These are phyloP conservation scores for Leishmania turanica DNA, from an alignment of 208 protist genomes.

Conservation along the genomic window DNA sequence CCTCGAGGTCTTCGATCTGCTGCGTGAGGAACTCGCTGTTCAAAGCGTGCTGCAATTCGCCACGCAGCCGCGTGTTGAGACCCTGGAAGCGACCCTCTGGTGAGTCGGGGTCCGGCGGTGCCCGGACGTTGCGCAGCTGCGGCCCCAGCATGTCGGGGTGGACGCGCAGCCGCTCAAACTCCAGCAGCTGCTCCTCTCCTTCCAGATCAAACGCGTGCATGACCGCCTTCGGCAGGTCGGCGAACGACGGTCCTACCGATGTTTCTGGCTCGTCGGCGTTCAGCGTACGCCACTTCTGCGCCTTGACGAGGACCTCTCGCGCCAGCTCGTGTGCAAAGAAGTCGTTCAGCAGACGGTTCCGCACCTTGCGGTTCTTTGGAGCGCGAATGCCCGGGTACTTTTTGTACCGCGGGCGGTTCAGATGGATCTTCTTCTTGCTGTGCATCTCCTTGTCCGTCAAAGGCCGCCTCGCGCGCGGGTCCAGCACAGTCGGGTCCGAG, in stretches of 20 bases:
- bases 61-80: conserved; percentile 72
- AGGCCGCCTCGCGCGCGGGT: conserved; percentile 72
- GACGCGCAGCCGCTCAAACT: conserved; percentile 24
- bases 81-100: conserved; percentile 69
- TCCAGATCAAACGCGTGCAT: conserved; percentile 64
- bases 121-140: conserved; percentile 23
- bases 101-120: conserved; percentile 53
- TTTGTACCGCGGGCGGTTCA: conserved; percentile 61
- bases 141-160: conserved; percentile 26
- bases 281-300: conserved; percentile 47
- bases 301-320: conserved; percentile 49
- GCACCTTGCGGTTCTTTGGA: conserved; percentile 73
- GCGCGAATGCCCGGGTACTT: conserved; percentile 89
- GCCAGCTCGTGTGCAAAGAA: conserved; percentile 72
- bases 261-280: conserved; percentile 19
- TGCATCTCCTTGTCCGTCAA: conserved; percentile 57
- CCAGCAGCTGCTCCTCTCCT: conserved; percentile 56
- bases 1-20: conserved; percentile 85
- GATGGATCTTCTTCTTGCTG: conserved; percentile 43
- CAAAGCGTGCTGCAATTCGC: conserved; percentile 82
- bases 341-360: conserved; percentile 85
- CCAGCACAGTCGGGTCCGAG: conserved; percentile 67
- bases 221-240: conserved; percentile 60
- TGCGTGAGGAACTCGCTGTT: conserved; percentile 78
- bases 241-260: conserved; percentile 47